These are phyloP conservation scores for Beauveria sp. DNA, from an alignment of 2,329 filamentous ascomycete genomes.

Conservation along the genomic window DNA sequence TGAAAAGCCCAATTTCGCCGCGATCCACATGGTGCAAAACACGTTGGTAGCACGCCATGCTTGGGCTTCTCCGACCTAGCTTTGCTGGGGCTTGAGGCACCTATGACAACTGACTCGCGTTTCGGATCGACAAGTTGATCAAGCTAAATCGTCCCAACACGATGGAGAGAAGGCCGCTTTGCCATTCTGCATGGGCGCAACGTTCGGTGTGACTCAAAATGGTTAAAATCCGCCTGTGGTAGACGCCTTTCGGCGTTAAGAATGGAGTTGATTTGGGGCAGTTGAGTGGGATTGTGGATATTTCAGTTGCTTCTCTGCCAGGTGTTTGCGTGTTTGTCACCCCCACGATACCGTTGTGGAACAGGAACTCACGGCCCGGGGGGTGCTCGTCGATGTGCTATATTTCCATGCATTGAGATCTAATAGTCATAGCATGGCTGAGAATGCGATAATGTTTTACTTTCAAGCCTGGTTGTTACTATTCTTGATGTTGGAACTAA, in stretches of 20 bases:
- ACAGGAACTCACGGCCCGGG: too few relatives aligned
- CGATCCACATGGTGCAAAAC: too few relatives aligned
- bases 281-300: neutral
- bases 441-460: too few relatives aligned
- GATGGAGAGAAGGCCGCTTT: neutral
- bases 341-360: neutral
- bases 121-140: neutral
- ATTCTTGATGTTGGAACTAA: too few relatives aligned
- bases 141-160: neutral
- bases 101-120: neutral
- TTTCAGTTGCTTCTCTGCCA: neutral
- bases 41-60: neutral
- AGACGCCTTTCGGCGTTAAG: neutral
- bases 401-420: neutral
- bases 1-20: too few relatives aligned
- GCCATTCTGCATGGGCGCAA: too few relatives aligned
- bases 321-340: neutral
- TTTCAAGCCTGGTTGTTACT: too few relatives aligned
- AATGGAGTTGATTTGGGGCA: neutral
- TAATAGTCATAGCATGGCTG: too few relatives aligned
- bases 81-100: neutral
- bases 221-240: neutral
- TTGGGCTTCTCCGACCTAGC: neutral
- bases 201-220: neutral
- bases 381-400: too few relatives aligned